Evolutionary conservation across 345 rosid species (phyloP), one percentile per base, ranked within the genome.

Genomic region (Eucalyptus regnans): DNA sequence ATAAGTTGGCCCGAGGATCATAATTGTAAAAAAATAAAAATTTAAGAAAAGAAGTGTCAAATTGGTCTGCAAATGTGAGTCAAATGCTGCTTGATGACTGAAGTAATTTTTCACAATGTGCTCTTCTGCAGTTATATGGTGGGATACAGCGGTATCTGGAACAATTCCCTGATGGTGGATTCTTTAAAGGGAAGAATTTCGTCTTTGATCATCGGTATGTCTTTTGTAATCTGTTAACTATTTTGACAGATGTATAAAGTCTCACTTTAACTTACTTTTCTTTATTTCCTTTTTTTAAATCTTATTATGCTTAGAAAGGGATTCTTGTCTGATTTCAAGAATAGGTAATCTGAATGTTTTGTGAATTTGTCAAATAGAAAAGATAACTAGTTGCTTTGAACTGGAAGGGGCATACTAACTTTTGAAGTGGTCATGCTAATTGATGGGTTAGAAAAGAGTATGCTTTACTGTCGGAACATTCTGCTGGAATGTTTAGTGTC

Each of bases 91-190:
- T 52, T 88, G 90, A 83, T 81, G 85, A 88, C 87, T 37, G 31
- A 41, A 56, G 50, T 80, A 52, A 81, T n/a, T 46, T 56, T 88
- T 89, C 60, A 54, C 62, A 33, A 90, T 86, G 29, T 90, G 89
- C 88, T 64, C 86, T 90, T 86, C 89, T 90, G 95, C 94, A 98
- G 99, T 94, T 98, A 89, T 96, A 87, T 93, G 99, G 99, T 91
- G 99, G 99, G 87, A 95, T 98, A 91, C 98, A 95, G 88, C 94
- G 98, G 86, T 98, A 98, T 92, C 94, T 97, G 91, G 99, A 96
- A 92, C 96, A 97, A 89, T 97, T 92, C 89, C 99, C 99, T 12
- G 94, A 92, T 93, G 97, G 99, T 86, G 99, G 99, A 49, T 96
- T 93, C 90, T 98, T 96, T 91, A 94, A 93, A 93, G 99, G 99